Evolutionary conservation across 78 protist species (phyloP), one percentile per base, ranked within the genome.

Genomic region (Speleostelium caveatum): DNA sequence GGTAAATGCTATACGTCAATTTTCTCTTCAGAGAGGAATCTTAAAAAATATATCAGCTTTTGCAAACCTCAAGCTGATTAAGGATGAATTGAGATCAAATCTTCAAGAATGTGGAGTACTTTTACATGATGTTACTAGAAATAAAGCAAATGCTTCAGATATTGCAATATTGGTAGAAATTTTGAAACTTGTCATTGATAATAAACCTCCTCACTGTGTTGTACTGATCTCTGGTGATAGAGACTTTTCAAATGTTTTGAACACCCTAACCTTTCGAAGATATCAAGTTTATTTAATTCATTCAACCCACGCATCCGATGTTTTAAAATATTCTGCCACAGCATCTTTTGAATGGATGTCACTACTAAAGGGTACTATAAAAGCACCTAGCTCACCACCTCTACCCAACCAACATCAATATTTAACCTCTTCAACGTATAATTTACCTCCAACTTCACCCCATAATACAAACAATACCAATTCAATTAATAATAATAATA

Each of bases 101-200:
- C 60, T 83, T 1, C 90, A 83, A 39, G 90, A 83, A 56, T 83
- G 90, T 51, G 90, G 90, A n/a, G 90, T 83, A n/a, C 61, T 83
- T 8, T 56, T 83, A 41, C 90, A 83, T 55, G 90, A 83, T 59
- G 90, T 83, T 1, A 68, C 90, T 1, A 53, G 90, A 83, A 83
- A 83, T 60, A 83, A 83, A 42, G 67, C 90, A 26, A 83, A 83
- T 83, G 90, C 90, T 14, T 83, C 90, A 3, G 90, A 83, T 69
- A 83, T 83, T n/a, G 90, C 90, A 22, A 83, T 83, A 17, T 41
- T 83, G 33, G 90, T 83, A n/a, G 90, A 83, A 28, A 83, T 83
- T 35, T 62, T 83, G 26, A 83, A 83, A 39, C 56, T 83, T 55
- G 90, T 83, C 32, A 83, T 83, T 26, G 90, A 83, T 59, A 83